Evolutionary conservation across 805 yeast species (phyloP).

Genomic region (Lipomyces orientalis): DNA sequence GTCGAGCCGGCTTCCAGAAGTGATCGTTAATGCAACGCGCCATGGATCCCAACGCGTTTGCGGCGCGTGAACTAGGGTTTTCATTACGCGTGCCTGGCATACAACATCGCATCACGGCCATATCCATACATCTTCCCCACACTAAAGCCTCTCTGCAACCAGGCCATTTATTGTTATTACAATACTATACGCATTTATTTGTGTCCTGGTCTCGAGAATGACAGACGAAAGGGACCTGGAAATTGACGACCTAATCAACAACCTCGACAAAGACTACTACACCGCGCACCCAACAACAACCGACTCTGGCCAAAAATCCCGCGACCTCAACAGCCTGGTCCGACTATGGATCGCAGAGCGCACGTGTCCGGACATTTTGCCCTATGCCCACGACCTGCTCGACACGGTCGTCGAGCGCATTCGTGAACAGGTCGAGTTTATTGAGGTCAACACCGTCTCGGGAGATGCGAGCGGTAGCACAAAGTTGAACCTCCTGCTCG

Average conservation of each 20-base stretch:
- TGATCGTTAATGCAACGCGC: background rate
- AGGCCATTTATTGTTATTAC: background rate
- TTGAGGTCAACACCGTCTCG: conserved; percentile 80
- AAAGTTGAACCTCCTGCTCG: conserved; percentile 78
- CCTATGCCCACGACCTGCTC: conserved; percentile 68
- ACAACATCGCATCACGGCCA: background rate
- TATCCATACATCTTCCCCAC: background rate
- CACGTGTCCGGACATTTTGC: conserved; percentile 83
- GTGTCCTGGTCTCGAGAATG: background rate
- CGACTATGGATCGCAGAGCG: conserved; percentile 84
- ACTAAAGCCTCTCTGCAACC: background rate
- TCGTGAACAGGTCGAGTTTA: conserved; percentile 65
- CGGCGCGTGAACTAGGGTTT: background rate
- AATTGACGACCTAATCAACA: conserved; percentile 40
- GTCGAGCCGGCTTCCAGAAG: too few relatives aligned
- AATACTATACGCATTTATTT: background rate
- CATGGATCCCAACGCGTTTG: background rate
- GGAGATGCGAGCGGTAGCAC: conserved; percentile 60
- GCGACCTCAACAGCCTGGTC: conserved; percentile 53
- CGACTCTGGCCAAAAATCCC: conserved; percentile 5
- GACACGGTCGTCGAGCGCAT: conserved; percentile 63
- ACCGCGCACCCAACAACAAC: background rate
- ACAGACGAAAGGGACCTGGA: conserved; percentile 32
- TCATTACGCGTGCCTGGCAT: background rate
- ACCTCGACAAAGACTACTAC: conserved; percentile 32